A percentile compares a stretch with the other conserved stretches of the same genome.
Evolutionary conservation across 257 asterid genomes (phyloP).

Genomic region (Solanum pennellii): DNA sequence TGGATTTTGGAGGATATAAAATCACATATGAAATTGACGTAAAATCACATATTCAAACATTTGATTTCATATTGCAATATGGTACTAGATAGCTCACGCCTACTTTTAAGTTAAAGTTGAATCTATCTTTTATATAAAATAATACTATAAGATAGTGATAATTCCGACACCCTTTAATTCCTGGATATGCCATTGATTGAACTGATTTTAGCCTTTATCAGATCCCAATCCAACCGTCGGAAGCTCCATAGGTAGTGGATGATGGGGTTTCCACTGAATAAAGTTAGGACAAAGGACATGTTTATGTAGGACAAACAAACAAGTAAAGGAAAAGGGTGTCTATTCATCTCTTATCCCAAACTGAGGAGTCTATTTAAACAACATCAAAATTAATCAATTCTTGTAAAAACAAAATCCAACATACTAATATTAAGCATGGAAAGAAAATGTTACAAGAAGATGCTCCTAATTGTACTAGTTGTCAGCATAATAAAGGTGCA

Average conservation of each 20-base stretch:
- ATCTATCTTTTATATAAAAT: too few species aligned
- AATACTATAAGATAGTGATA: not conserved
- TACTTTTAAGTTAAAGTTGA: too few species aligned
- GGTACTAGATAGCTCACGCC: too few species aligned
- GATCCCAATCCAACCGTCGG: not conserved
- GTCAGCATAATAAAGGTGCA: not conserved
- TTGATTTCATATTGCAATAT: too few species aligned
- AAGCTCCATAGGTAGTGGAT: not conserved
- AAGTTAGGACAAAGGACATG: not conserved
- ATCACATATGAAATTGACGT: too few species aligned
- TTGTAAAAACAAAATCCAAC: not conserved
- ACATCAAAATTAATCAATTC: not conserved
- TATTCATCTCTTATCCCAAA: not conserved
- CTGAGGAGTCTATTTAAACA: not conserved
- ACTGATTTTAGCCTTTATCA: not conserved
- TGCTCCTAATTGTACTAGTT: not conserved
- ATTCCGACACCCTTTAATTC: too few species aligned
- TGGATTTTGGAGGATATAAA: too few species aligned
- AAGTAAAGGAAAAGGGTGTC: not conserved
- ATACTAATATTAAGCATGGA: not conserved
- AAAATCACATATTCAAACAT: too few species aligned
- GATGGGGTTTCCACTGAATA: not conserved
- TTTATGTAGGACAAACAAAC: not conserved
- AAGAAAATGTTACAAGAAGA: not conserved
- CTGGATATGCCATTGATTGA: too few species aligned